A percentile compares a stretch with the other conserved stretches of the same genome.
phyloP scores from a whole-genome alignment of 192 early-diverging fungal species.

The Polychytrium aggregatum region DNA sequence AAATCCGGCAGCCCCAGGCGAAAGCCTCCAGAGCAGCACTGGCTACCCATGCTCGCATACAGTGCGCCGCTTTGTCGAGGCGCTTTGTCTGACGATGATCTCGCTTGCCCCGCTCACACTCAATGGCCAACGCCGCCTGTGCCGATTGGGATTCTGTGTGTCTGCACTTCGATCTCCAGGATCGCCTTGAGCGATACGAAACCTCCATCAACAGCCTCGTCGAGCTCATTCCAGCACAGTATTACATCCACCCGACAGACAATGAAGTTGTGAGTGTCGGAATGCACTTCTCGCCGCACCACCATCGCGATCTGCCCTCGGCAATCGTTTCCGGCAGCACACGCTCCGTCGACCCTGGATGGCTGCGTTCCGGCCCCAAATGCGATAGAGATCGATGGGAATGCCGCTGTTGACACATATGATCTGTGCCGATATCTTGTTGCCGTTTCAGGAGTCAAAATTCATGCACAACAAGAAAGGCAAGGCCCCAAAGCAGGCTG shows the following conservation, averaged over 20 bases:
- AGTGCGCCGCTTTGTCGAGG: too few relatives aligned
- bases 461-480: constrained; percentile 71
- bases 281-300: not conserved
- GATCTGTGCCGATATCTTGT: not conserved
- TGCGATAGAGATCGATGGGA: not conserved
- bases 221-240: constrained; percentile 72
- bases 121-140: too few relatives aligned
- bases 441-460: constrained; percentile 1
- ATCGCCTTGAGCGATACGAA: constrained; percentile 51
- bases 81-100: too few relatives aligned
- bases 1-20: too few relatives aligned
- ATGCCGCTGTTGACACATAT: constrained; percentile 16
- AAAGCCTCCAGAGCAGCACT: too few relatives aligned
- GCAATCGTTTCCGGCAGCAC: too few relatives aligned
- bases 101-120: too few relatives aligned
- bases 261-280: constrained; percentile 10
- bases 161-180: too few relatives aligned
- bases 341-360: not conserved
- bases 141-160: too few relatives aligned
- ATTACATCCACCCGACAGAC: constrained; percentile 59
- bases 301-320: too few relatives aligned
- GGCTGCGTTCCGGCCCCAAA: not conserved
- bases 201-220: constrained; percentile 64
- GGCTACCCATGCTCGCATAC: too few relatives aligned
- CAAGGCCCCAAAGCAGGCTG: constrained; percentile 59